Evolutionary conservation across 2,329 filamentous ascomycete species (phyloP).

Genomic region (Aspergillus transmontanensis): DNA sequence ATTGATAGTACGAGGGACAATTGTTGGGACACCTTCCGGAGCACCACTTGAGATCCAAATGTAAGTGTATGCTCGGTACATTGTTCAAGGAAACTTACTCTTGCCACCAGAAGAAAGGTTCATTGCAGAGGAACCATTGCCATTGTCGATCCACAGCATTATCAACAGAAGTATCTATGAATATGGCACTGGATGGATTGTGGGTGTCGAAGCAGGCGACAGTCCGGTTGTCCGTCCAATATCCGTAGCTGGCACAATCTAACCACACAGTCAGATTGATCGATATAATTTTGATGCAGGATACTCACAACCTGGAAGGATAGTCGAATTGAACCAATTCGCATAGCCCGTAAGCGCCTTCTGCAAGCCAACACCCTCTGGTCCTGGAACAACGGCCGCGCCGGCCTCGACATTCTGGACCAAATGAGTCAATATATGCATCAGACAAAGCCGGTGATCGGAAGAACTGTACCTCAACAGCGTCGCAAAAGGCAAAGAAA

Average conservation of each 20-base stretch:
- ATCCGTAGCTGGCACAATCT: slow-evolving; percentile 54
- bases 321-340: slow-evolving; percentile 52
- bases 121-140: slow-evolving; percentile 65
- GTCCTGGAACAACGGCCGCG: slow-evolving; percentile 33
- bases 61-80: background rate
- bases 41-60: slow-evolving; percentile 39
- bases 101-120: slow-evolving; percentile 63
- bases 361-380: slow-evolving; percentile 55
- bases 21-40: slow-evolving; percentile 46
- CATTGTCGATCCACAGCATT: slow-evolving; percentile 58
- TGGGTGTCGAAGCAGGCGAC: slow-evolving; percentile 58
- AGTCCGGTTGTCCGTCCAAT: slow-evolving; percentile 48
- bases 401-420: slow-evolving; percentile 36
- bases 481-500: slow-evolving; percentile 25
- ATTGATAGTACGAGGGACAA: slow-evolving; percentile 56
- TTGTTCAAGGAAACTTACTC: slow-evolving; percentile 37
- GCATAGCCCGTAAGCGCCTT: slow-evolving; percentile 59
- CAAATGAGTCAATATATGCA: slow-evolving; percentile 20
- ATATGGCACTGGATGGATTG: slow-evolving; percentile 53
- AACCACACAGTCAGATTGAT: background rate
- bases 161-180: slow-evolving; percentile 50
- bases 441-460: background rate
- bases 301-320: slow-evolving; percentile 45
- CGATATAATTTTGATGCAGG: background rate
- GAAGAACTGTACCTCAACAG: background rate